phyloP scores from a whole-genome alignment of 768 basidiomycete species.

The Gymnopilus dilepis region DNA sequence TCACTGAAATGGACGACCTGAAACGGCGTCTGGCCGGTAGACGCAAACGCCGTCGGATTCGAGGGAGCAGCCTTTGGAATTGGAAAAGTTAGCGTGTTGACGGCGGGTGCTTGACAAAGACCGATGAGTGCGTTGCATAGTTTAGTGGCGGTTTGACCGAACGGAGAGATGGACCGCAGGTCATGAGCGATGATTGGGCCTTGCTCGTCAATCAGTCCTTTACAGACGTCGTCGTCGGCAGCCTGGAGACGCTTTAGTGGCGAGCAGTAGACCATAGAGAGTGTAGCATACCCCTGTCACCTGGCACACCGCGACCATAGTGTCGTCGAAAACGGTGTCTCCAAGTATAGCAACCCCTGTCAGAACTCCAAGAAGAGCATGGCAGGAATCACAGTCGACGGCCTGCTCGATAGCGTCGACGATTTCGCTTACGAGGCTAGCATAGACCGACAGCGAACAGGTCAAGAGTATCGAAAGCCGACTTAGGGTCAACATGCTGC shows the following conservation, averaged over 20 bases:
- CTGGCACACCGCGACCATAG: slow-evolving; percentile 51
- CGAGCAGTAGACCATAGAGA: not conserved
- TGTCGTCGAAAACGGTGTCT: slow-evolving; percentile 48
- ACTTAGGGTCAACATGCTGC: slow-evolving; percentile 18
- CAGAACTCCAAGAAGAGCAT: slow-evolving; percentile 52
- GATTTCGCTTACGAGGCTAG: slow-evolving; percentile 44
- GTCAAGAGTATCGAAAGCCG: slow-evolving; percentile 21
- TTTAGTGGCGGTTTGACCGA: slow-evolving; percentile 54
- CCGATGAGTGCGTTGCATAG: slow-evolving; percentile 62
- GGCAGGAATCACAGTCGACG: slow-evolving; percentile 56
- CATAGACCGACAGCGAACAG: slow-evolving; percentile 25
- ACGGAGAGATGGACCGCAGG: slow-evolving; percentile 51
- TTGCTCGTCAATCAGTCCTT: slow-evolving; percentile 52
- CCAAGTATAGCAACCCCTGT: slow-evolving; percentile 53
- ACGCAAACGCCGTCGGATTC: slow-evolving; percentile 38
- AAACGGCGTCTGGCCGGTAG: slow-evolving; percentile 49
- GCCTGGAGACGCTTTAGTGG: slow-evolving; percentile 35
- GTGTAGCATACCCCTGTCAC: slow-evolving; percentile 37
- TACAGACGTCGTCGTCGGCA: slow-evolving; percentile 63
- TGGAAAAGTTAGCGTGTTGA: slow-evolving; percentile 48
- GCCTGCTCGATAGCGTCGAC: slow-evolving; percentile 49
- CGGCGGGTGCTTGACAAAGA: slow-evolving; percentile 54
- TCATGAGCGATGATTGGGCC: slow-evolving; percentile 64
- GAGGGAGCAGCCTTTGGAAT: slow-evolving; percentile 49
- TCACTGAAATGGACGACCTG: slow-evolving; percentile 68